A percentile compares a stretch with the other conserved stretches of the same genome.
Evolutionary conservation across 2,329 filamentous ascomycete species (phyloP).

Genomic region (Niveomyces coronatus): DNA sequence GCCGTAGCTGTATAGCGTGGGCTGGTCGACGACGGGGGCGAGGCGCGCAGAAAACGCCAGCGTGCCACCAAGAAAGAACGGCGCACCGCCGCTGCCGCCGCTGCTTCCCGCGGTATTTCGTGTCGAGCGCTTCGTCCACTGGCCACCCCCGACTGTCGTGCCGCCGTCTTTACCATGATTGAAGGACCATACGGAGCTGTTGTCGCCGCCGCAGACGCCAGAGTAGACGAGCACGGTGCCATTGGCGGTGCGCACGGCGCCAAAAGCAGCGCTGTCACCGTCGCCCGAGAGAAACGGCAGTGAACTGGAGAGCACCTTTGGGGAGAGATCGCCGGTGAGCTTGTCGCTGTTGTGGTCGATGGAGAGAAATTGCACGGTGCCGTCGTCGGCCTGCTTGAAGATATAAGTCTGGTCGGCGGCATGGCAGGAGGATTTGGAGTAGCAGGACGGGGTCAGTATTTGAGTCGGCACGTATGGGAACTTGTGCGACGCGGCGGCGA

Average conservation of each 20-base stretch:
- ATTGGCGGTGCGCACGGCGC: constrained; percentile 54
- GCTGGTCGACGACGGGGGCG: constrained; percentile 40
- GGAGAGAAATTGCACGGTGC: constrained; percentile 44
- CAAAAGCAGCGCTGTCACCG: constrained; percentile 42
- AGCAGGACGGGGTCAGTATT: constrained; percentile 47
- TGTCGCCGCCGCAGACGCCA: constrained; percentile 55
- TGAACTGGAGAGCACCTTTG: constrained; percentile 41
- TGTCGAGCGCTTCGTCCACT: constrained; percentile 18
- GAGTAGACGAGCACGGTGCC: constrained; percentile 65
- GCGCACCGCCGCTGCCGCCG: constrained; percentile 21
- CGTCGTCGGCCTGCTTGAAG: constrained; percentile 44
- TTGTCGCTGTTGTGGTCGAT: constrained; percentile 55
- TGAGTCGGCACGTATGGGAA: constrained; percentile 72
- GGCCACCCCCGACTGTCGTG: constrained; percentile 13
- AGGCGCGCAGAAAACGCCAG: constrained; percentile 59
- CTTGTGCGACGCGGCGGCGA: constrained; percentile 26
- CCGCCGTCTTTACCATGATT: constrained; percentile 30
- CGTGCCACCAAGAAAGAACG: constrained; percentile 42
- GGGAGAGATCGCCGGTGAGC: constrained; percentile 36
- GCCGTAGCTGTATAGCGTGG: constrained; percentile 66
- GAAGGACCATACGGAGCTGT: constrained; percentile 59
- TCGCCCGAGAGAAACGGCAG: constrained; percentile 52
- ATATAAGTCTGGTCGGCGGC: constrained; percentile 53
- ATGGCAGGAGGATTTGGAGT: constrained; percentile 30
- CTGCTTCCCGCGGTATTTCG: constrained; percentile 13